These are phyloP conservation scores for Cladosporium halotolerans DNA, from an alignment of 2,329 filamentous ascomycete genomes.

Conservation along the genomic window DNA sequence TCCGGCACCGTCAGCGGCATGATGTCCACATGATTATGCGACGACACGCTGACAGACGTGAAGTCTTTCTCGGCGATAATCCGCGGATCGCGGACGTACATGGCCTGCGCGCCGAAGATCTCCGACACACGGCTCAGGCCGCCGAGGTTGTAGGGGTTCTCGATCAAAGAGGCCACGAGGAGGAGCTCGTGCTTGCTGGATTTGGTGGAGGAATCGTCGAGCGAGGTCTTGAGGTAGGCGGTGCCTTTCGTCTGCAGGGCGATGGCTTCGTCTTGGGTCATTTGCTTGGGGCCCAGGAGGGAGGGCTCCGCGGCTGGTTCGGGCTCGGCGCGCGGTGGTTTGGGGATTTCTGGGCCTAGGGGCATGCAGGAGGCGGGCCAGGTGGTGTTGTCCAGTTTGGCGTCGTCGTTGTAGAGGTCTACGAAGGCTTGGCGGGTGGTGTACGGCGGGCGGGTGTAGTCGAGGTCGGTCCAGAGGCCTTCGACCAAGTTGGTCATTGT, in stretches of 20 bases:
- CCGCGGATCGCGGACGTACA: slow-evolving; percentile 39
- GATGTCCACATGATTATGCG: slow-evolving; percentile 45
- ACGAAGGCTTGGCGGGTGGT: slow-evolving; percentile 37
- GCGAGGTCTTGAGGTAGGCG: slow-evolving; percentile 35
- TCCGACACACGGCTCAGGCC: slow-evolving; percentile 46
- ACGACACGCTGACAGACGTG: slow-evolving; percentile 43
- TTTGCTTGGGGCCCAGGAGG: slow-evolving; percentile 9
- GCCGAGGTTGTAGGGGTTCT: slow-evolving; percentile 46
- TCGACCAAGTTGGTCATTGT: slow-evolving; percentile 40
- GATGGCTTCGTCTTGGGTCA: slow-evolving; percentile 14
- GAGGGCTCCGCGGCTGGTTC: slow-evolving; percentile 13
- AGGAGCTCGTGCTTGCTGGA: slow-evolving; percentile 33
- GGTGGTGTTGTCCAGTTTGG: neutral
- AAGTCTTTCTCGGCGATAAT: slow-evolving; percentile 44
- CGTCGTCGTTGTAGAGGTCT: slow-evolving; percentile 28
- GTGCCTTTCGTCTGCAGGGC: slow-evolving; percentile 48
- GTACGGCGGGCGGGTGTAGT: slow-evolving; percentile 35
- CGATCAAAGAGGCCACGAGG: slow-evolving; percentile 46
- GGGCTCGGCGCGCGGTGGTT: slow-evolving; percentile 2
- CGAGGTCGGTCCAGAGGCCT: slow-evolving; percentile 39
- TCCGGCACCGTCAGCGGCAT: slow-evolving; percentile 24
- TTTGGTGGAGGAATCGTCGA: slow-evolving; percentile 8
- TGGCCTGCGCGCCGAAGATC: slow-evolving; percentile 43
- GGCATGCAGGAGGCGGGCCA: slow-evolving; percentile 27
- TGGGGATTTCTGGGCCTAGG: slow-evolving; percentile 23